These are phyloP conservation scores for Cryptomeria japonica DNA, from an alignment of 75 land plant genomes.

Conservation along the genomic window DNA sequence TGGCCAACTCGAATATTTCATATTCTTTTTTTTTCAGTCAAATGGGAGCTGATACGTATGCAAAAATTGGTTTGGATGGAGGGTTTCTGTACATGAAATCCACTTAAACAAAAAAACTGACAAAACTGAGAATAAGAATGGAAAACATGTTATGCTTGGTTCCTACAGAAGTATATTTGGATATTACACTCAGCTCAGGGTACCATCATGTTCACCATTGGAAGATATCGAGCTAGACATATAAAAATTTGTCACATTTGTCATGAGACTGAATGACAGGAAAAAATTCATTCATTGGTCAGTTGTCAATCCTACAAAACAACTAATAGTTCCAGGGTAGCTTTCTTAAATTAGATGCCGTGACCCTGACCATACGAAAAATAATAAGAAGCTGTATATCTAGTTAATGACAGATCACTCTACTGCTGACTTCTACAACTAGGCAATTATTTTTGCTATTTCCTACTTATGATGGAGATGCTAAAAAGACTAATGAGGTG, in stretches of 20 bases:
- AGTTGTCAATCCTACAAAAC: neutral
- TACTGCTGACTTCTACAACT: neutral
- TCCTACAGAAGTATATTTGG: neutral
- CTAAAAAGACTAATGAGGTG: no score
- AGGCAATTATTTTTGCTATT: no score
- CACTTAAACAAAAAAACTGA: neutral
- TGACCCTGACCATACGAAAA: neutral
- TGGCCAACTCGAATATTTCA: neutral
- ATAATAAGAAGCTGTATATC: neutral
- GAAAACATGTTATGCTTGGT: neutral
- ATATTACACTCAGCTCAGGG: neutral
- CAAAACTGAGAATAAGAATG: neutral
- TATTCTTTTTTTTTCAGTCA: neutral
- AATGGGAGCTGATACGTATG: neutral
- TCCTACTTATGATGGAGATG: no score
- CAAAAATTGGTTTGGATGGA: neutral
- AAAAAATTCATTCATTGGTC: neutral
- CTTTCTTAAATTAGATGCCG: neutral
- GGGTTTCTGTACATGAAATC: neutral
- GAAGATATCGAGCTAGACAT: neutral
- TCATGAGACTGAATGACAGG: no score
- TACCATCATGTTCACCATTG: neutral
- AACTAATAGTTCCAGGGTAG: neutral
- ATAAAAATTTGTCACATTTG: neutral
- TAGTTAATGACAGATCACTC: neutral